phyloP scores from a whole-genome alignment of 139 green algal genomes.

The Zygnema cylindricum region DNA sequence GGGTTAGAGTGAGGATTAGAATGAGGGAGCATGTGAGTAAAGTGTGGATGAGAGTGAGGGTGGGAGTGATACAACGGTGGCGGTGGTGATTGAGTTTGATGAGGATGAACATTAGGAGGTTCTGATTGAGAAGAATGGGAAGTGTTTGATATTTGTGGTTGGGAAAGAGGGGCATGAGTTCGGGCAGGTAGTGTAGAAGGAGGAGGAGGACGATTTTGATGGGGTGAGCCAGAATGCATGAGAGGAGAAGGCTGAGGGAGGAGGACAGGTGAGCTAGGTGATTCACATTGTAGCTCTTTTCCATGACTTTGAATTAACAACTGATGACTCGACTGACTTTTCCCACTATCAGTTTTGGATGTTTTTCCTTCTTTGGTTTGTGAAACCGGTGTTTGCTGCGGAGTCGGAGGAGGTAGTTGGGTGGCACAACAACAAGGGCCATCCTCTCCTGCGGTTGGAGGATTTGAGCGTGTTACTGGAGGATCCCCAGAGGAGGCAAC shows the following conservation, averaged over 20 bases:
- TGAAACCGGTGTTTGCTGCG: neutral
- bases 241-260: neutral
- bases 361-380: neutral
- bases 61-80: too few species aligned
- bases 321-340: neutral
- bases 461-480: too few species aligned
- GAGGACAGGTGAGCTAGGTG: neutral
- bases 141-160: neutral
- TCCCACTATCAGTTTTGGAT: neutral
- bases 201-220: neutral
- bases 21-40: neutral
- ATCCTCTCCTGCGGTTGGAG: too few species aligned
- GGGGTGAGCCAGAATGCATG: neutral
- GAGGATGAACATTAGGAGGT: neutral
- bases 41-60: neutral
- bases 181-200: neutral
- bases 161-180: neutral
- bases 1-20: neutral
- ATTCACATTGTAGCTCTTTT: neutral
- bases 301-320: neutral
- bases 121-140: neutral
- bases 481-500: neutral
- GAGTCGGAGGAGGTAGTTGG: neutral
- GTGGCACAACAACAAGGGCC: neutral
- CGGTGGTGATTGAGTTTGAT: neutral